Evolutionary conservation across 192 early-diverging fungal genomes (phyloP).

Genomic region (Coemansia sp.): DNA sequence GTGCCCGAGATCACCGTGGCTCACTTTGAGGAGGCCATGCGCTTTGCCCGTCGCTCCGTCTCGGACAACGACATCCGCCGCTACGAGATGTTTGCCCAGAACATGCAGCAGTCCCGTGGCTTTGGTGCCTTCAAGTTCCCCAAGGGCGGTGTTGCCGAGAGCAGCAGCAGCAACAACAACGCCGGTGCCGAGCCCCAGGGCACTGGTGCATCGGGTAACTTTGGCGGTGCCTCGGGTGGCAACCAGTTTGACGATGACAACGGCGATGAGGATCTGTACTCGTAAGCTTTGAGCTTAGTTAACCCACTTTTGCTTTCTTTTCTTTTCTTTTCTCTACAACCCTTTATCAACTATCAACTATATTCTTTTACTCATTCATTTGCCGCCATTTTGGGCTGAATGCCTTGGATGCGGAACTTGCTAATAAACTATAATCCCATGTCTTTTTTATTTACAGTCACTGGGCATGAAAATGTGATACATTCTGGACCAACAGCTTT

Average conservation of each 20-base stretch:
- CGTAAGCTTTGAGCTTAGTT: conserved; percentile 27
- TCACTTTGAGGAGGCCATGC: conserved; percentile 99
- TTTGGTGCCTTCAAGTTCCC: conserved; percentile 98
- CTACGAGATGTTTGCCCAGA: conserved; percentile 99
- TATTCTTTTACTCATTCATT: too few relatives aligned
- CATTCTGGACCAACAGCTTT: too few relatives aligned
- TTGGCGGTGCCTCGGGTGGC: conserved; percentile 1
- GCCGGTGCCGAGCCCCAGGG: conserved; percentile 5
- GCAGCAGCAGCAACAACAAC: conserved; percentile 2
- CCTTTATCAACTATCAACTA: too few relatives aligned
- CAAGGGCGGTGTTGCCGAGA: conserved; percentile 47
- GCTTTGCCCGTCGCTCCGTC: conserved; percentile 92
- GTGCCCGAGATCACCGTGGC: conserved; percentile 88
- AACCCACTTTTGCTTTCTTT: neutral
- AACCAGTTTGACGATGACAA: conserved; percentile 47
- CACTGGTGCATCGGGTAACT: conserved; percentile 5
- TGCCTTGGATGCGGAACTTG: too few relatives aligned
- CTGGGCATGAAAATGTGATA: too few relatives aligned
- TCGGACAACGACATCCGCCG: conserved; percentile 95
- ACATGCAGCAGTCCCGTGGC: conserved; percentile 92
- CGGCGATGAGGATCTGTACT: conserved; percentile 49
- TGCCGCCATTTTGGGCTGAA: too few relatives aligned
- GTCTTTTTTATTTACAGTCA: too few relatives aligned
- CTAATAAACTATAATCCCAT: too few relatives aligned
- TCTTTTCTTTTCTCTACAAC: neutral